Conservation (phyloP, 805 yeast genomes). For the Saturnispora sanitii region DNA sequence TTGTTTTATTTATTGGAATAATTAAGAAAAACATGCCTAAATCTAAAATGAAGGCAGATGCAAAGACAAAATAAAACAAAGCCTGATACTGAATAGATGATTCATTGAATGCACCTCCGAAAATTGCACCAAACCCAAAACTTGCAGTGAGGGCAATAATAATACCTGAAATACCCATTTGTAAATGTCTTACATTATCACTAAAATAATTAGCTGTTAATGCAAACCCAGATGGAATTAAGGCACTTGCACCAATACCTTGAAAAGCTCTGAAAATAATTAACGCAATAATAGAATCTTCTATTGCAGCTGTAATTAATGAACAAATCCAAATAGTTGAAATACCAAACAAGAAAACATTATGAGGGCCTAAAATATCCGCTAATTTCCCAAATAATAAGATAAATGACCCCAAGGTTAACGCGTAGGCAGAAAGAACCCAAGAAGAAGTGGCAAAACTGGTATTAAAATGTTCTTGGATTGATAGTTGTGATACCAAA, state of each 20-base stretch:
- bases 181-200: slow-evolving; percentile 8
- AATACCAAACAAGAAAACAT: slow-evolving; percentile 20
- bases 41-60: slow-evolving; percentile 15
- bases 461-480: slow-evolving; percentile 31
- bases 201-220: slow-evolving; percentile 19
- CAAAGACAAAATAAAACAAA: slow-evolving; percentile 31
- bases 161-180: slow-evolving; percentile 12
- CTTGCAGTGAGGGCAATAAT: slow-evolving; percentile 20
- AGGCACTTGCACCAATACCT: slow-evolving; percentile 34
- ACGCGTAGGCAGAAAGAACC: slow-evolving; percentile 35
- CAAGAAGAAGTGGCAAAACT: slow-evolving; percentile 29
- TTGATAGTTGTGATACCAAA: slow-evolving; percentile 15
- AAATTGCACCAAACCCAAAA: slow-evolving; percentile 32
- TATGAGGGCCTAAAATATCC: slow-evolving; percentile 33
- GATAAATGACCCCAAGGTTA: slow-evolving; percentile 36
- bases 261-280: slow-evolving; percentile 37
- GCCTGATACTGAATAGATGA: slow-evolving; percentile 32
- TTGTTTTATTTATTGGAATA: slow-evolving; percentile 24
- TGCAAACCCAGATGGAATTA: slow-evolving; percentile 27
- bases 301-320: slow-evolving; percentile 29
- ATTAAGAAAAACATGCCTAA: slow-evolving; percentile 17
- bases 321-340: slow-evolving; percentile 17
- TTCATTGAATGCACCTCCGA: slow-evolving; percentile 36
- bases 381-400: slow-evolving; percentile 33
- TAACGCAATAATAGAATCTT: slow-evolving; percentile 26